Evolutionary conservation across 345 rosid genomes (phyloP), one percentile per base, ranked within the genome.

Genomic region (Cardamine resedifolia): DNA sequence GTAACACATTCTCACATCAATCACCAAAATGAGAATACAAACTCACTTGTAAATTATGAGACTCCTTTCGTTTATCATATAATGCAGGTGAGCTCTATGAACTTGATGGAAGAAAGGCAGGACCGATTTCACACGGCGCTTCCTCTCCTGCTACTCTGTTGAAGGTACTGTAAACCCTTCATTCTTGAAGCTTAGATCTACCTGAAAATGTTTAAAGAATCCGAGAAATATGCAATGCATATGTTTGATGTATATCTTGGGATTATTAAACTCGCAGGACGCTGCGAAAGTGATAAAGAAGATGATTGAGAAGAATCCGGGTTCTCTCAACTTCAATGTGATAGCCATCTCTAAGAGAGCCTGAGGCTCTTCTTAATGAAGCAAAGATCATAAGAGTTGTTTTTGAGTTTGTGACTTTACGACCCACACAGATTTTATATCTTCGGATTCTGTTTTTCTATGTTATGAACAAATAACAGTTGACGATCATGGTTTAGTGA

Each of bases 91-190:
- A 85, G 71, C 97, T 95, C 56, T 89, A 83, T 84, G 96, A 95
- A 79, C 97, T 89, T 71, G 96, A 95, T 77, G 97, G 99, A 76
- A 90, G 96, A 64, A 95, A 88, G 72, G 83, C 87, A 2, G 85
- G 84, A 69, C 96, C 97, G 9, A 80, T 89, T 53, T 83, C 87
- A n/a, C 97, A 87, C 24, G 92, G 93, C 57, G 72, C 86, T 55
- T 85, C 96, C 23, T 82, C 92, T 30, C 89, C 86, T 26, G 79
- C 84, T 78, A 84, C 81, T 79, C 78, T 94, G 39, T 70, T 94
- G 77, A 76, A 88, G 96, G 99, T 91, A 52, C 30, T 47, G 41
- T 62, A 53, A 56, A 68, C 19, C 23, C 24, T 60, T 30, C 5
- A 21, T 6, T 31, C 64, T 43, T 43, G 6, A 39, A 33, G 45